Evolutionary conservation across 768 basidiomycete genomes (phyloP).

Genomic region (Lentinus brumalis): DNA sequence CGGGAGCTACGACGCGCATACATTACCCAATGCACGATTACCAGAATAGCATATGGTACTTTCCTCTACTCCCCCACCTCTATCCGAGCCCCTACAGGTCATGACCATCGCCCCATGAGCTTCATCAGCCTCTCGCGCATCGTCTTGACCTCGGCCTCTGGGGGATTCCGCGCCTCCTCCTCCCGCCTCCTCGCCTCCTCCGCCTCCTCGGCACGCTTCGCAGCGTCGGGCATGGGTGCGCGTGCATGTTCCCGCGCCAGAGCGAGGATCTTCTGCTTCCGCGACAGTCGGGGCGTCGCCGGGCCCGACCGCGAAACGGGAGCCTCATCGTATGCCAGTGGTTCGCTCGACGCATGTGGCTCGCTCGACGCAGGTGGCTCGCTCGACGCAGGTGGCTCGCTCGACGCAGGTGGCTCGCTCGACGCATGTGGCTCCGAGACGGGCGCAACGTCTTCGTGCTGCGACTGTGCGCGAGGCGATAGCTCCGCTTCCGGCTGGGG

Average conservation of each 20-base stretch:
- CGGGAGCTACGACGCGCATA: neutral
- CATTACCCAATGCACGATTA: neutral
- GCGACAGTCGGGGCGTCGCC: slow-evolving; percentile 2
- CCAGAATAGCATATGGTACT: neutral
- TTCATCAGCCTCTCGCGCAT: slow-evolving; percentile 23
- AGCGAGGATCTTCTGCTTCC: slow-evolving; percentile 23
- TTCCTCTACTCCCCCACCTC: neutral
- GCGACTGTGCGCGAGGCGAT: neutral
- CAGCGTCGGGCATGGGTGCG: slow-evolving; percentile 22
- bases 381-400: neutral
- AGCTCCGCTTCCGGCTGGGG: neutral
- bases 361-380: neutral
- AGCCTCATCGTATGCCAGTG: neutral
- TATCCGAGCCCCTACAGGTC: neutral
- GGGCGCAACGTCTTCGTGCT: neutral
- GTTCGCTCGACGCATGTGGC: neutral
- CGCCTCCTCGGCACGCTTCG: neutral
- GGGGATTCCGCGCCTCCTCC: slow-evolving; percentile 5
- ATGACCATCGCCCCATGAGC: slow-evolving; percentile 24
- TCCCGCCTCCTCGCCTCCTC: slow-evolving; percentile 10
- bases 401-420: neutral
- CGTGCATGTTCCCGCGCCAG: slow-evolving; percentile 25
- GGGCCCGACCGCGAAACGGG: neutral
- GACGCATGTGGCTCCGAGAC: neutral
- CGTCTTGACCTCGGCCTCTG: neutral